Conservation (phyloP, 345 rosid genomes). For the Nephelium lappaceum region DNA sequence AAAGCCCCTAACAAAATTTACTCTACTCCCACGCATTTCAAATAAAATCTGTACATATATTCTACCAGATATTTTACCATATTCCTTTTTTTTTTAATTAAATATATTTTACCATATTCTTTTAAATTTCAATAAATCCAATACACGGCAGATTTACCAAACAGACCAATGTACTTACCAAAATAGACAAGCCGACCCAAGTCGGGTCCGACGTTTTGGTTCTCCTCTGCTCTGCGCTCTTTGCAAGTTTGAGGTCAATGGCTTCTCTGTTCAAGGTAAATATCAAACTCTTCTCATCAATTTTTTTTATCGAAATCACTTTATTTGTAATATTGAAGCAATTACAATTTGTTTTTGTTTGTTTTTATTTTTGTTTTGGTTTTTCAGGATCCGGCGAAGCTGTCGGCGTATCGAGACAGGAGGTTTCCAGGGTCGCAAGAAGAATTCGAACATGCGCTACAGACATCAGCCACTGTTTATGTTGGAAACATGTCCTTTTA, state of each 20-base stretch:
- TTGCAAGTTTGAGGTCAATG: constrained; percentile 35
- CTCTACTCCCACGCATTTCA: too few relatives aligned
- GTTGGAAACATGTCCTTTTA: constrained; percentile 95
- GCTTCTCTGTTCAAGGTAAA: constrained; percentile 83
- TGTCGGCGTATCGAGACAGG: constrained; percentile 87
- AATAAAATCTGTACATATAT: too few relatives aligned
- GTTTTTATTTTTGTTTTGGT: not conserved
- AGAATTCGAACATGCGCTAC: constrained; percentile 80
- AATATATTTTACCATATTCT: too few relatives aligned
- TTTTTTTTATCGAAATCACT: not conserved
- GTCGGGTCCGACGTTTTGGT: not conserved
- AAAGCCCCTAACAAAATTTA: too few relatives aligned
- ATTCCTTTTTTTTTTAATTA: too few relatives aligned
- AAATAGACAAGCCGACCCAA: constrained; percentile 3
- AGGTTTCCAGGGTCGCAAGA: constrained; percentile 83
- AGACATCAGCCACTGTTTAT: constrained; percentile 71
- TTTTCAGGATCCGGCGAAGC: constrained; percentile 70
- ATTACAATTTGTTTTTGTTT: not conserved
- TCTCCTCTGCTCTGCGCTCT: constrained; percentile 1
- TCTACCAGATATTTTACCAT: too few relatives aligned
- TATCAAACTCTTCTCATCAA: not conserved
- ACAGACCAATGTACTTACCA: too few relatives aligned
- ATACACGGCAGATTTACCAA: too few relatives aligned
- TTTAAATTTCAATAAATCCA: too few relatives aligned
- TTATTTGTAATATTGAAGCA: too few relatives aligned